Evolutionary conservation across 2,329 filamentous ascomycete species (phyloP).

Genomic region (Cryphonectria radicalis): DNA sequence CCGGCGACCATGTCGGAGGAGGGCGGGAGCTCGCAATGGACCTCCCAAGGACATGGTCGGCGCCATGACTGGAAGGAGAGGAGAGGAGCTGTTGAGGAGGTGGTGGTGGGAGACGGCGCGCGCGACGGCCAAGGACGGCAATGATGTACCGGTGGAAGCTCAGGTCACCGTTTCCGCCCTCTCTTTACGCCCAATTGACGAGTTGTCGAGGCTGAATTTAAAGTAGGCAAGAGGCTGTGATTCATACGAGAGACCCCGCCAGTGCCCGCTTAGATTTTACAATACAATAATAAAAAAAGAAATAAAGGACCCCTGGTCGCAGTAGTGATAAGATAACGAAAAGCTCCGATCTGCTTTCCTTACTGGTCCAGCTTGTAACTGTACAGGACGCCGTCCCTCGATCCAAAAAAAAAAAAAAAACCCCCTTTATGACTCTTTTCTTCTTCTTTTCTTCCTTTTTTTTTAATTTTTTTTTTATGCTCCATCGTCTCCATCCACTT

Average conservation of each 20-base stretch:
- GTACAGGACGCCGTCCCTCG: not conserved
- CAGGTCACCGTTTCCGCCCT: slow-evolving; percentile 25
- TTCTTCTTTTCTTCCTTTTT: too few species aligned
- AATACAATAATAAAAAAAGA: not conserved
- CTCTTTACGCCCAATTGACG: slow-evolving; percentile 28
- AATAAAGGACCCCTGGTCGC: not conserved
- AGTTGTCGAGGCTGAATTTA: slow-evolving; percentile 14
- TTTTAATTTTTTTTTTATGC: too few species aligned
- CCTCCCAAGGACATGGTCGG: slow-evolving; percentile 53
- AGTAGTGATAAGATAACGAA: slow-evolving; percentile 15
- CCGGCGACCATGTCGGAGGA: slow-evolving; percentile 60
- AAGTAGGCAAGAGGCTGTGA: slow-evolving; percentile 20
- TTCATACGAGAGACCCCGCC: slow-evolving; percentile 21
- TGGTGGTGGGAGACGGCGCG: slow-evolving; percentile 14
- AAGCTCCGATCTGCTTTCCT: slow-evolving; percentile 6
- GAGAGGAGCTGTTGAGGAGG: slow-evolving; percentile 36
- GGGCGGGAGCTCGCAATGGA: slow-evolving; percentile 55
- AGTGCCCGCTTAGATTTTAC: slow-evolving; percentile 8
- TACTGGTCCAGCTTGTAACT: not conserved
- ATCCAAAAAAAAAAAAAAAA: not conserved
- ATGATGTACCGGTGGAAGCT: slow-evolving; percentile 26
- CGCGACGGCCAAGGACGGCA: slow-evolving; percentile 25
- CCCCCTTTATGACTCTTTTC: not conserved
- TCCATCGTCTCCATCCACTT: not conserved
- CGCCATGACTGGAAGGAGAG: slow-evolving; percentile 40